Evolutionary conservation across 208 protist species (phyloP), one percentile per base, ranked within the genome.

Genomic region (Leishmania lainsoni): DNA sequence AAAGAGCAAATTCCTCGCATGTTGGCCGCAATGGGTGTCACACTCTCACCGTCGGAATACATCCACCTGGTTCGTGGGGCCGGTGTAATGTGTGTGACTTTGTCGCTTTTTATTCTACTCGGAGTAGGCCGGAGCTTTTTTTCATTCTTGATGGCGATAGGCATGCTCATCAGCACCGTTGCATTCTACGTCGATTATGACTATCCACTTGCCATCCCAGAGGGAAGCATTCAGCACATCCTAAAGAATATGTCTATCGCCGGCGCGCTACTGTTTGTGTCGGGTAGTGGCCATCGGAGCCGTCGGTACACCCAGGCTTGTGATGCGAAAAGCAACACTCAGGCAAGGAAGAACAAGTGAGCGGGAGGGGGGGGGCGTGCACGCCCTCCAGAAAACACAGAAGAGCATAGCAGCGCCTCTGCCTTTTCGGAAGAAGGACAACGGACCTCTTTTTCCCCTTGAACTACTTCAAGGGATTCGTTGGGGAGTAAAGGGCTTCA

Each of bases 91-190:
- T 93, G 90, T 56, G 73, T 97, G 45, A 86, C 86, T 63, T 94
- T 94, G 71, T 94, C 94, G 14, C 84, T 95, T 32, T 95, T 97
- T 52, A 93, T 95, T 81, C 72, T 97, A 9, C 89, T 97, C 29
- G 91, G 90, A 22, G 91, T 97, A 48, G 92, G 92, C 5, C 90
- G 94, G 59, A 89, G 86, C 81, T 95, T 96, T 86, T 96, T 97
- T 74, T 79, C 89, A 29, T 91, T 97, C 58, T 52, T 95, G 61
- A 76, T 97, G 76, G 92, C 91, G 26, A n/a, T 92, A 3, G 73
- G 81, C 51, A 86, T 86, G 26, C n/a, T 87, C 26, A 51, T 93
- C 65, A 81, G 92, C 54, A 92, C 92, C 9, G 73, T 95, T 22
- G 80, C 81, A 29, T 92, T 94, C 76, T 89, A 92, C 85, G 72